These are phyloP conservation scores for Limnanthes douglasii DNA, from an alignment of 345 rosid species.

Conservation along the genomic window DNA sequence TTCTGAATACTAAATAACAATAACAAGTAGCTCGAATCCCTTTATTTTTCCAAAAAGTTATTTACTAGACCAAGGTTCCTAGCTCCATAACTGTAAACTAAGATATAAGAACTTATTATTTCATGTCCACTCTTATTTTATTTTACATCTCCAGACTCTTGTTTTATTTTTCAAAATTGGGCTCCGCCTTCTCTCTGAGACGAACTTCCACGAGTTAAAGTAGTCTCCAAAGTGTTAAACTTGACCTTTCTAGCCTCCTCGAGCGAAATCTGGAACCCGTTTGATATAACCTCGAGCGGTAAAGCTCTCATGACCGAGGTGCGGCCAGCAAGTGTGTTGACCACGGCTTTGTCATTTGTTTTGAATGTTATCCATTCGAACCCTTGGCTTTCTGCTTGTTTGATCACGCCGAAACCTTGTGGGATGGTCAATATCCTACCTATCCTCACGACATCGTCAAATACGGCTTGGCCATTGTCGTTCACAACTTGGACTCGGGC, in stretches of 20 bases:
- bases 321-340: conserved; percentile 20
- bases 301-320: conserved; percentile 25
- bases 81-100: too few species aligned
- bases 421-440: conserved; percentile 54
- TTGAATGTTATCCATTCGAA: conserved; percentile 57
- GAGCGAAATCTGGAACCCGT: conserved; percentile 24
- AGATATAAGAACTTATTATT: too few species aligned
- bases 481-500: conserved; percentile 45
- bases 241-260: conserved; percentile 53
- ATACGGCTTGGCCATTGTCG: conserved; percentile 46
- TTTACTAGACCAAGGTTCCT: too few species aligned
- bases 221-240: conserved; percentile 27
- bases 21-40: too few species aligned
- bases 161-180: too few species aligned
- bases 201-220: conserved; percentile 13
- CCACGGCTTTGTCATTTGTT: conserved; percentile 34
- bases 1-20: too few species aligned
- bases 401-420: conserved; percentile 41
- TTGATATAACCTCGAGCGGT: conserved; percentile 39
- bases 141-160: too few species aligned
- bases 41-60: too few species aligned
- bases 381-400: conserved; percentile 25
- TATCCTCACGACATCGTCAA: conserved; percentile 28
- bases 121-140: too few species aligned
- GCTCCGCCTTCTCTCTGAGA: too few species aligned